Evolutionary conservation across 1,139 yeast genomes (phyloP).

Genomic region (Pichia sp.): DNA sequence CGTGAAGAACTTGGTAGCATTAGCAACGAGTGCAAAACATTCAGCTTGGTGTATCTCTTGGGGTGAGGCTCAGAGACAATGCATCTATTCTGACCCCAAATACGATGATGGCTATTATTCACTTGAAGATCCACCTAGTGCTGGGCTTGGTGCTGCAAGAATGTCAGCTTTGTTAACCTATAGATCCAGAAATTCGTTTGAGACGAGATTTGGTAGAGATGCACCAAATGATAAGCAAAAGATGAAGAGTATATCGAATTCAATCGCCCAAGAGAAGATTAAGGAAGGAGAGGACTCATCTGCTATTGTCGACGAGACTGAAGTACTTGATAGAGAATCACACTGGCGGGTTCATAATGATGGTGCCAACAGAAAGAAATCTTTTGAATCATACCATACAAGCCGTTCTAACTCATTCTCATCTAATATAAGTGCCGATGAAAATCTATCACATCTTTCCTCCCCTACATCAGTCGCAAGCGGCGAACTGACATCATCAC

Average conservation of each 20-base stretch:
- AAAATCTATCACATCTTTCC: slow-evolving; percentile 6
- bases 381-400: slow-evolving; percentile 20
- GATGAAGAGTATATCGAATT: slow-evolving; percentile 13
- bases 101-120: slow-evolving; percentile 85
- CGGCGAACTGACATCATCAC: not conserved
- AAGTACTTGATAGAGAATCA: slow-evolving; percentile 33
- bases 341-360: slow-evolving; percentile 62
- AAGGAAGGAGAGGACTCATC: slow-evolving; percentile 13
- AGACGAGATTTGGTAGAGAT: slow-evolving; percentile 75
- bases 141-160: slow-evolving; percentile 92
- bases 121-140: slow-evolving; percentile 67
- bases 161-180: slow-evolving; percentile 94
- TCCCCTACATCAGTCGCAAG: slow-evolving; percentile 9
- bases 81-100: slow-evolving; percentile 90
- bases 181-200: slow-evolving; percentile 88
- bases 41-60: slow-evolving; percentile 99
- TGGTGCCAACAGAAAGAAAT: slow-evolving; percentile 32
- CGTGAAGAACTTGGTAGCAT: slow-evolving; percentile 67
- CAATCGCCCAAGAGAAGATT: not conserved
- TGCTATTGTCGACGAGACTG: slow-evolving; percentile 13
- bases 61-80: slow-evolving; percentile 97
- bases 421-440: slow-evolving; percentile 10
- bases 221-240: slow-evolving; percentile 34
- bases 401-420: slow-evolving; percentile 18
- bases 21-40: slow-evolving; percentile 91